Base-by-base conservation (phyloP, 2,329 filamentous ascomycete species). In the Byssoonygena ceratinophila region DNA sequence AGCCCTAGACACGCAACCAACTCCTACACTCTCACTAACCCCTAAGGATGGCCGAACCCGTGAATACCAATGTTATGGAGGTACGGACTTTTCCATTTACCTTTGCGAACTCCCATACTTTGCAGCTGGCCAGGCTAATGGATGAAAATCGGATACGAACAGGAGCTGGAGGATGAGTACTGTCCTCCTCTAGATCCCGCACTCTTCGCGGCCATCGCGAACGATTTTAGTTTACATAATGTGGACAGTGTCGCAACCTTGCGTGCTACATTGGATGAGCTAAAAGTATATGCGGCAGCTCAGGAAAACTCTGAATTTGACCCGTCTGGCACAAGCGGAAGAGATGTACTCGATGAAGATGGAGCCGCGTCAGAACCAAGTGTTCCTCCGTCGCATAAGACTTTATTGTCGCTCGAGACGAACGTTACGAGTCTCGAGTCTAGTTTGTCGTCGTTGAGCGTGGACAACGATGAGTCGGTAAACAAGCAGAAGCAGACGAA, bases 121-220 rank as follows among this genome's bases (percentile, higher is more conserved):
- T 16, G 18, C 31, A 16, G 6, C 18, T 22, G 20, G n/a, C 18
- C 18, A 39, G 20, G 37, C 49, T 51, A 31, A 51, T n/a, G 22
- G 3, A 4, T 11, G 18, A 14, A 11, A 25, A 11, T 20, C 12
- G 16, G 22, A 4, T 41, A 16, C 22, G 29, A 37, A 37, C 44
- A 71, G 69, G 66, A 68, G 40, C 59, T 72, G 22, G 64, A 90
- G 82, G 76, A 81, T 56, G 80, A 84, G 58, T 91, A 87, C 63
- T 83, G 82, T 63, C 79, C 84, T 22, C 78, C 83, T 16, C 68
- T 96, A 37, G 90, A 96, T 59, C 80, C 88, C 58, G 79, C 87
- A 0, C 76, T 91, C 11, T 79, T 96, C 54, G 77, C 84, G 51
- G 83, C 87, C 3, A 85, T 96, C 46, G 74, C 81, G 4, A 79